Base-by-base conservation (phyloP, 768 basidiomycete species). In the Exidia glandulosa region DNA sequence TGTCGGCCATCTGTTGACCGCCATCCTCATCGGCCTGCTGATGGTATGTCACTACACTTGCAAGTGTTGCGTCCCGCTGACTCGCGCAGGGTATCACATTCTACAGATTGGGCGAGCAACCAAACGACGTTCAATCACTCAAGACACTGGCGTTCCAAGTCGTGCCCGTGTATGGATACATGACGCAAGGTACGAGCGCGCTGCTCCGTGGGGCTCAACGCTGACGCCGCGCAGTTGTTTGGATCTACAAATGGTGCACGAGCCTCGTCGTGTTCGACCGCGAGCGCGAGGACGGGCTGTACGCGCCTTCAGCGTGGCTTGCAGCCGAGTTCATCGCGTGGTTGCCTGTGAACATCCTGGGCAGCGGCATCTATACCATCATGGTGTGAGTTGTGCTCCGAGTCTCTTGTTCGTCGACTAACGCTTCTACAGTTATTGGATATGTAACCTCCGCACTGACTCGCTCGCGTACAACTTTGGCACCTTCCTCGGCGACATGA, bases 201-300 rank as follows among this genome's bases (percentile, higher is more conserved):
- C 23, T 54, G 25, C 25, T 1, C 25, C 7, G 25, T 54, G 9
- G 0, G 25, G 27, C 14, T 9, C 50, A 4, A 54, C 14, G 5
- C 50, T 54, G 30, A 54, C 25, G 4, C 12, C 7, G 25, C 50
- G 3, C 30, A 54, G 62, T 69, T 32, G 45, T 72, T 59, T 65
- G 63, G 68, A 69, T 76, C 60, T 74, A 69, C 64, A 69, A 67
- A 33, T 70, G 69, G 65, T 74, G 72, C 63, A 66, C 68, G 41
- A 66, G 69, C 34, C 69, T 76, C 34, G 67, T 75, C 57, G 72
- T 78, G 56, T 80, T 79, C 55, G 77, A 80, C 62, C 70, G 78
- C 7, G 78, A 80, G 59, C 69, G 71, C 29, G 78, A 78, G 59
- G 75, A 72, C 58, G 37, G 34, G n/a, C 56, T 65, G 45, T 66